Evolutionary conservation across 2,329 filamentous ascomycete species (phyloP).

Genomic region (Stagonosporopsis chrysanthemi): DNA sequence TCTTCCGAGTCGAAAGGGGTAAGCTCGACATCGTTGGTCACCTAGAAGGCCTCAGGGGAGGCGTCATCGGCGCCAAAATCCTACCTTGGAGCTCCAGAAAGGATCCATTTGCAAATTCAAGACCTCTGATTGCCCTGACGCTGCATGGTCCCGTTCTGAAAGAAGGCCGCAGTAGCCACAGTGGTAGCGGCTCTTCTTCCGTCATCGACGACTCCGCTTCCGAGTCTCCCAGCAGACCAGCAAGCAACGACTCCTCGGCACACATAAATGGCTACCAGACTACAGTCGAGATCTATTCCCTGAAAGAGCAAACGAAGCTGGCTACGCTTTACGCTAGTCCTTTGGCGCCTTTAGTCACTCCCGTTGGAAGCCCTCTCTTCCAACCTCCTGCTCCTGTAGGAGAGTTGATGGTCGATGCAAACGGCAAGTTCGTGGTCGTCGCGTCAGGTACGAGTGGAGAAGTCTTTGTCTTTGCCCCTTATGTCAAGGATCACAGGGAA

Average conservation of each 20-base stretch:
- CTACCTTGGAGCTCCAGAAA: conserved; percentile 70
- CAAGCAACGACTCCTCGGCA: conserved; percentile 34
- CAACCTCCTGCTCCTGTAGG: conserved; percentile 74
- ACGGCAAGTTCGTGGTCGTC: conserved; percentile 74
- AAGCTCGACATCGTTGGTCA: conserved; percentile 74
- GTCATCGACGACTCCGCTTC: conserved; percentile 48
- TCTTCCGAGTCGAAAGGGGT: conserved; percentile 75
- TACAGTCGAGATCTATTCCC: conserved; percentile 85
- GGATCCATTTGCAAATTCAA: conserved; percentile 62
- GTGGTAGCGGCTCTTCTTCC: conserved; percentile 47
- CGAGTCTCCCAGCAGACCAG: conserved; percentile 48
- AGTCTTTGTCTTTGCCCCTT: conserved; percentile 73
- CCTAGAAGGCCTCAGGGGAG: conserved; percentile 79
- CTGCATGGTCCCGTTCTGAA: conserved; percentile 77
- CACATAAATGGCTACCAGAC: conserved; percentile 77
- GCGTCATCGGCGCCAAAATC: conserved; percentile 82
- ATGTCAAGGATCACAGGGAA: conserved; percentile 37
- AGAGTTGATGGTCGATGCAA: conserved; percentile 75
- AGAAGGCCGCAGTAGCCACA: conserved; percentile 47
- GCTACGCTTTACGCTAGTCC: conserved; percentile 77
- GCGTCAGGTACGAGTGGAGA: conserved; percentile 86
- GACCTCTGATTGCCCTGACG: conserved; percentile 80
- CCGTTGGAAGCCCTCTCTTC: conserved; percentile 67
- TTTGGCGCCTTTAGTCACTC: conserved; percentile 65
- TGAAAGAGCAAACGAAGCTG: conserved; percentile 75